Percentiles rank a stretch among this genome's conserved stretches.
These are phyloP conservation scores for Leishmania braziliensis DNA, from an alignment of 208 protist species.

Conservation along the genomic window DNA sequence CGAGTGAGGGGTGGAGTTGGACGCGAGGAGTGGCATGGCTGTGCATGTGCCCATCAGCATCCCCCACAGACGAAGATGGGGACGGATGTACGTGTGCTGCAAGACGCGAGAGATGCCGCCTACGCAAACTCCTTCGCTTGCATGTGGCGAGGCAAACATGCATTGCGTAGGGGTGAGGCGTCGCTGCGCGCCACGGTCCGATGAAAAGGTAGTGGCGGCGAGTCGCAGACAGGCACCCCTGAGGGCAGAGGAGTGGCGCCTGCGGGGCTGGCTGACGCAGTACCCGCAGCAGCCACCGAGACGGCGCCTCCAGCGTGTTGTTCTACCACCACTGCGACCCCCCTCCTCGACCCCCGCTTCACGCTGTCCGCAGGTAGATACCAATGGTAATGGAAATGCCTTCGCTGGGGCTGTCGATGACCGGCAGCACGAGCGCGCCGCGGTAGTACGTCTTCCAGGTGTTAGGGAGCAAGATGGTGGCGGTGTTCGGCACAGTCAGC, in stretches of 20 bases:
- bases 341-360: slow-evolving; percentile 48
- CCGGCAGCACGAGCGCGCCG: slow-evolving; percentile 78
- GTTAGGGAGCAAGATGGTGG: slow-evolving; percentile 77
- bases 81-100: neutral
- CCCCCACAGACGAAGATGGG: neutral
- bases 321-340: slow-evolving; percentile 76
- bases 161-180: neutral
- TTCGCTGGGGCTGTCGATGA: slow-evolving; percentile 93
- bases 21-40: neutral
- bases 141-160: neutral
- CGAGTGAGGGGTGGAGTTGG: neutral
- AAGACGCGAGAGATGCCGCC: neutral
- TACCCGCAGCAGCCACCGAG: slow-evolving; percentile 43
- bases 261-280: slow-evolving; percentile 55
- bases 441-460: slow-evolving; percentile 93
- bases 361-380: slow-evolving; percentile 73
- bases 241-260: slow-evolving; percentile 25
- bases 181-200: neutral
- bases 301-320: slow-evolving; percentile 54
- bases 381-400: slow-evolving; percentile 69
- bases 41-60: neutral
- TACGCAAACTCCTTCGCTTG: neutral
- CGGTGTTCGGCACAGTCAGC: slow-evolving; percentile 48
- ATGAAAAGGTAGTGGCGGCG: neutral
- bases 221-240: neutral